Conservation (phyloP, 2,329 filamentous ascomycete species). For the Malbranchea zuffiana region DNA sequence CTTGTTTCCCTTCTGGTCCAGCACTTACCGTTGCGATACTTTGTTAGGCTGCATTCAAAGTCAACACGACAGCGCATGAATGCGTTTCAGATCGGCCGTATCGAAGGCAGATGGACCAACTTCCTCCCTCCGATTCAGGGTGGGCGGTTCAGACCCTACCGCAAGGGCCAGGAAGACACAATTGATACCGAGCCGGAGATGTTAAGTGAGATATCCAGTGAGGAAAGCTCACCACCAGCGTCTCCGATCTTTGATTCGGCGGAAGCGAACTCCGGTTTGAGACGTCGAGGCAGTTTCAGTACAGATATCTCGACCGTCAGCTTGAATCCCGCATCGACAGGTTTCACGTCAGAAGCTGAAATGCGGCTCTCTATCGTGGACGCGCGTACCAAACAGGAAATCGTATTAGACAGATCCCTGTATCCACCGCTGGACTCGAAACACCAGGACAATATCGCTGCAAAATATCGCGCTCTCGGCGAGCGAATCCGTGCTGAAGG, state of each 20-base stretch:
- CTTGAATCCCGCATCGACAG: constrained; percentile 16
- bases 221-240: constrained; percentile 39
- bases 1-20: not conserved
- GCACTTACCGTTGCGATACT: constrained; percentile 16
- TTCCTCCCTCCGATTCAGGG: constrained; percentile 87
- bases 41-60: constrained; percentile 62
- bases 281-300: too few relatives aligned
- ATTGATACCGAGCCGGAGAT: constrained; percentile 31
- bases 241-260: constrained; percentile 49
- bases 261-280: constrained; percentile 29
- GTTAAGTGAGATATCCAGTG: constrained; percentile 33
- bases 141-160: constrained; percentile 56
- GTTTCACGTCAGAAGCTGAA: constrained; percentile 17
- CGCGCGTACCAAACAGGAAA: constrained; percentile 59
- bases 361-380: constrained; percentile 54
- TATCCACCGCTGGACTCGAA: constrained; percentile 66
- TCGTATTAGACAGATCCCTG: constrained; percentile 61
- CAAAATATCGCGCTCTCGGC: constrained; percentile 68
- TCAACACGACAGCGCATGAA: constrained; percentile 67
- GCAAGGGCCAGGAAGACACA: constrained; percentile 33
- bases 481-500: constrained; percentile 60
- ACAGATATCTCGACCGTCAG: constrained; percentile 21
- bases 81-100: constrained; percentile 68
- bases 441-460: constrained; percentile 63
- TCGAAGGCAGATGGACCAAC: constrained; percentile 73